phyloP scores from a whole-genome alignment of 768 basidiomycete genomes.

The Tricholoma flavovirens region DNA sequence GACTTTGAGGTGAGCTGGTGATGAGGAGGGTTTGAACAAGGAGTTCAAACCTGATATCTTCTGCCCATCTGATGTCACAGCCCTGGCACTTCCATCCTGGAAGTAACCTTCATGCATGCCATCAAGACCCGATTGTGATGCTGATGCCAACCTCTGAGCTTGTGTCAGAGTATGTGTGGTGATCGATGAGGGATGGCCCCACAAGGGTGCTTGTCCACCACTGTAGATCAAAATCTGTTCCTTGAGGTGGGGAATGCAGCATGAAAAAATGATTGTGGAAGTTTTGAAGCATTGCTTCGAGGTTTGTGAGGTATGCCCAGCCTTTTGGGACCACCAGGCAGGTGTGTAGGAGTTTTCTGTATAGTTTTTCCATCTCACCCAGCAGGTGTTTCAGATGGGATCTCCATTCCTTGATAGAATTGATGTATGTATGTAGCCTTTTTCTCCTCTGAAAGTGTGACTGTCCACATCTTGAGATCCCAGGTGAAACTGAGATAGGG shows the following conservation, averaged over 20 bases:
- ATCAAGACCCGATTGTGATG: too few relatives aligned
- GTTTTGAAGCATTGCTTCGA: not conserved
- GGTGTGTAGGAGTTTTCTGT: slow-evolving; percentile 8
- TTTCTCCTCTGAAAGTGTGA: slow-evolving; percentile 12
- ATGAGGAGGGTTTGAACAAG: slow-evolving; percentile 19
- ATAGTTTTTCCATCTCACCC: slow-evolving; percentile 1
- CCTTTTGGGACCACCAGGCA: slow-evolving; percentile 1
- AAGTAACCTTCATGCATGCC: slow-evolving; percentile 24
- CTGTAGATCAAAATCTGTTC: slow-evolving; percentile 10
- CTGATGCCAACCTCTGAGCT: not conserved
- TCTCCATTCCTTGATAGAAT: too few relatives aligned
- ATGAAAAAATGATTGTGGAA: not conserved
- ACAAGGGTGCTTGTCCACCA: slow-evolving; percentile 17
- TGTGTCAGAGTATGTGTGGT: not conserved
- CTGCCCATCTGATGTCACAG: slow-evolving; percentile 38
- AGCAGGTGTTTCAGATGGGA: not conserved
- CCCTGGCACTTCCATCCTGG: too few relatives aligned
- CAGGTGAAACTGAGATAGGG: slow-evolving; percentile 24
- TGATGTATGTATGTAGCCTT: slow-evolving; percentile 20
- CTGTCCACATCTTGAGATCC: slow-evolving; percentile 15
- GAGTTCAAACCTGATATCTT: slow-evolving; percentile 33
- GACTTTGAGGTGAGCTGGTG: too few relatives aligned
- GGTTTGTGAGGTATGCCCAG: not conserved
- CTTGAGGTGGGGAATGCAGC: not conserved
- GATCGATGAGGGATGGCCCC: slow-evolving; percentile 16